Evolutionary conservation across 345 rosid genomes (phyloP).

Genomic region (Eucalyptus marginata): DNA sequence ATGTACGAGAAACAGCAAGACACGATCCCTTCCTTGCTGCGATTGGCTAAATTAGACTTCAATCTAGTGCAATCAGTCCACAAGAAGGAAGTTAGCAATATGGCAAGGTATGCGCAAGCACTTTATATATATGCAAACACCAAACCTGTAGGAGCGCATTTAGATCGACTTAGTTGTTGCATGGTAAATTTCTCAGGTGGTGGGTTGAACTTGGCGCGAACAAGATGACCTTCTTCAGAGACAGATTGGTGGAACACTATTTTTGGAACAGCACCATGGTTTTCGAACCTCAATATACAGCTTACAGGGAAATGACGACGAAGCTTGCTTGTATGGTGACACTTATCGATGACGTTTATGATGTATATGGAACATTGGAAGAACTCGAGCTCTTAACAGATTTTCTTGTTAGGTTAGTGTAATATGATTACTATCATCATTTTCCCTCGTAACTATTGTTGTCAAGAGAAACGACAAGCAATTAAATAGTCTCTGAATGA

Average conservation of each 20-base stretch:
- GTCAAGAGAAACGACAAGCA: accelerated
- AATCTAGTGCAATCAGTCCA: not conserved
- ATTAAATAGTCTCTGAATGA: not conserved
- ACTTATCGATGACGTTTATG: not conserved
- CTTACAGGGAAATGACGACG: not conserved
- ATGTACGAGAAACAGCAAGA: not conserved
- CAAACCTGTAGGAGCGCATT: not conserved
- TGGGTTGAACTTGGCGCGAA: not conserved
- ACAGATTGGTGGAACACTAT: not conserved
- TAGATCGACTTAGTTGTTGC: not conserved
- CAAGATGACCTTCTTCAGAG: not conserved
- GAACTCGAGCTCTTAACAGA: constrained; percentile 7
- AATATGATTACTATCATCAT: not conserved
- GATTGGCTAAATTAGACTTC: constrained; percentile 3
- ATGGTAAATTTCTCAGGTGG: not conserved
- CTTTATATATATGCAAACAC: not conserved
- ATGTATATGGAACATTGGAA: not conserved
- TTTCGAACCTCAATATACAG: not conserved
- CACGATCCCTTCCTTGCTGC: not conserved
- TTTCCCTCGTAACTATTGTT: not conserved
- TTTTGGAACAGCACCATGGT: not conserved
- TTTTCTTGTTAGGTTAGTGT: not conserved
- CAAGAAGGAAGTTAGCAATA: not conserved
- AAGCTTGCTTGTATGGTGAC: not conserved
- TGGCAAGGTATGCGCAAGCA: not conserved